phyloP scores from a whole-genome alignment of 202 grass and related monocot genomes.

The Cymbopogon flexuosus region DNA sequence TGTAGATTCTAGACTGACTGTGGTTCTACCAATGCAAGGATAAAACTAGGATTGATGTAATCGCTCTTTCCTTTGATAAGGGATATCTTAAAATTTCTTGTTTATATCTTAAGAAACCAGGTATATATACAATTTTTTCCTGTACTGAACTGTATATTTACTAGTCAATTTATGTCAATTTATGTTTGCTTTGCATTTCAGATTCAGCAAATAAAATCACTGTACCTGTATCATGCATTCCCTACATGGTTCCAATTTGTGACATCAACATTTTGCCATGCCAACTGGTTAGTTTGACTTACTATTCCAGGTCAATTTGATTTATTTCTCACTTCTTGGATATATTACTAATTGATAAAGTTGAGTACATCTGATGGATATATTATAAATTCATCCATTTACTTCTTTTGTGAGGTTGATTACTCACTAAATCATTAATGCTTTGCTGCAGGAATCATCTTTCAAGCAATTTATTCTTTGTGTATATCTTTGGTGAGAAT shows the following conservation, averaged over 20 bases:
- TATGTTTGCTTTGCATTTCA: constrained; percentile 45
- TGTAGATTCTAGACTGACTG: neutral
- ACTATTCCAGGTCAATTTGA: neutral
- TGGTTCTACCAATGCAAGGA: neutral
- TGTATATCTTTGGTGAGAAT: constrained; percentile 98
- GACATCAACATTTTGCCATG: constrained; percentile 94
- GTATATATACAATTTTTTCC: neutral
- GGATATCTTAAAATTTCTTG: neutral
- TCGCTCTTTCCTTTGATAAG: neutral
- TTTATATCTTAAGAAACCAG: neutral
- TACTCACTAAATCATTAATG: constrained; percentile 13
- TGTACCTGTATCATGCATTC: constrained; percentile 78
- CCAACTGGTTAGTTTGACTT: constrained; percentile 66
- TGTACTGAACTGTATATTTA: neutral
- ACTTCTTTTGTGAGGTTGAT: neutral
- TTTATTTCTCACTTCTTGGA: neutral
- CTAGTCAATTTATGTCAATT: neutral
- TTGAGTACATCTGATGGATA: neutral
- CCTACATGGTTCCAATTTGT: constrained; percentile 92
- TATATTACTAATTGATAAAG: neutral
- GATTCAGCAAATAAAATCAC: constrained; percentile 53
- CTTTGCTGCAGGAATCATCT: constrained; percentile 81
- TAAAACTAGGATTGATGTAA: neutral
- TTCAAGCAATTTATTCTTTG: constrained; percentile 97
- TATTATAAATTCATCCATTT: neutral